Percentiles rank a stretch among this genome's conserved stretches.
Conservation (phyloP, 2,329 filamentous ascomycete species). For the Talaromyces pinophilus region DNA sequence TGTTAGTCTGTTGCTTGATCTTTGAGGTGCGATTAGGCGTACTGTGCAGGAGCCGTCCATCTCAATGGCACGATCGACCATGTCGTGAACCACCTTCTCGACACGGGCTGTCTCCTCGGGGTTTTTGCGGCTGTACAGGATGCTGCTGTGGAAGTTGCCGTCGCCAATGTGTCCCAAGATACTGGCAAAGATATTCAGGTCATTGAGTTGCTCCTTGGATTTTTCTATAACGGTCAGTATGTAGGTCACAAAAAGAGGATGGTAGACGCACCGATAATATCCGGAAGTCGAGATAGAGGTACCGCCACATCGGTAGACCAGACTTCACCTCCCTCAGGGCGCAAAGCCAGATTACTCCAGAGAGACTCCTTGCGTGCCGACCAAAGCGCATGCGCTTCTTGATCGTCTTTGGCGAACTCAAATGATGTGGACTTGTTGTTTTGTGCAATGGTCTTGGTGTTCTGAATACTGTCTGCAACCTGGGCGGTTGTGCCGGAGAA, state of each 20-base stretch:
- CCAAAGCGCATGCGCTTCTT: slow-evolving; percentile 60
- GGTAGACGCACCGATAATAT: slow-evolving; percentile 56
- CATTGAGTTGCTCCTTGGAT: slow-evolving; percentile 85
- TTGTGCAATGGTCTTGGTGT: slow-evolving; percentile 68
- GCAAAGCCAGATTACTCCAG: slow-evolving; percentile 62
- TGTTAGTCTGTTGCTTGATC: neutral
- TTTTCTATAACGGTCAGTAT: slow-evolving; percentile 58
- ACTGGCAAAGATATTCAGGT: slow-evolving; percentile 80
- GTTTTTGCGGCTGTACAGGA: slow-evolving; percentile 77
- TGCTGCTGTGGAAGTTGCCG: slow-evolving; percentile 91
- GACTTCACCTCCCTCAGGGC: slow-evolving; percentile 58
- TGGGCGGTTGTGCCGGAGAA: slow-evolving; percentile 75
- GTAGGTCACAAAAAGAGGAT: slow-evolving; percentile 4
- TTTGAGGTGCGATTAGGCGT: slow-evolving; percentile 22
- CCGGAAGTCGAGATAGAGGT: slow-evolving; percentile 61
- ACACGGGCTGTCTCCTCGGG: slow-evolving; percentile 72
- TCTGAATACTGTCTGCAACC: slow-evolving; percentile 74
- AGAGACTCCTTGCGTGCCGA: slow-evolving; percentile 62
- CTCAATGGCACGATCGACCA: slow-evolving; percentile 85
- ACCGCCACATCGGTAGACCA: slow-evolving; percentile 65
- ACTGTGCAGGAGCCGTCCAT: slow-evolving; percentile 91
- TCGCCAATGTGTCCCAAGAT: slow-evolving; percentile 90
- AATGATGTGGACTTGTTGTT: slow-evolving; percentile 58
- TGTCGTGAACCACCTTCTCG: slow-evolving; percentile 79
- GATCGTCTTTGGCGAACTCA: slow-evolving; percentile 56